Evolutionary conservation across 1,139 yeast genomes (phyloP).

Genomic region (Kodamaea ohmeri): DNA sequence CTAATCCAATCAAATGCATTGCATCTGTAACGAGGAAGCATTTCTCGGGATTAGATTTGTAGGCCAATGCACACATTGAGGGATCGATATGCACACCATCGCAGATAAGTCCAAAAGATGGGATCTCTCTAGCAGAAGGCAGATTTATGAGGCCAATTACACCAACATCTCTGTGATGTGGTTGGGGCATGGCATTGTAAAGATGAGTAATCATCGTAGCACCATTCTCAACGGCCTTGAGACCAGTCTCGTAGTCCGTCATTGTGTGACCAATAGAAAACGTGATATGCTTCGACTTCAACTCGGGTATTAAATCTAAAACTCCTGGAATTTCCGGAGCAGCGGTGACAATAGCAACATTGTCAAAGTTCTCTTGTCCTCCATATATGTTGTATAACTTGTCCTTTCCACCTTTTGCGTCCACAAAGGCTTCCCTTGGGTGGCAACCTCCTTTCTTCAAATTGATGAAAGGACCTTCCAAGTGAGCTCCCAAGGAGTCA

Average conservation of each 20-base stretch:
- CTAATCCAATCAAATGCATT: constrained; percentile 53
- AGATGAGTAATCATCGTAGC: constrained; percentile 63
- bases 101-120: constrained; percentile 57
- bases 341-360: constrained; percentile 55
- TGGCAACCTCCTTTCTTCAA: constrained; percentile 61
- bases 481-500: constrained; percentile 62
- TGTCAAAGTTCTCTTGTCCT: constrained; percentile 36
- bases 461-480: constrained; percentile 63
- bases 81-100: constrained; percentile 68
- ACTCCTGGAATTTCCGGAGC: constrained; percentile 63
- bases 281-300: constrained; percentile 35
- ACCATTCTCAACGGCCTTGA: constrained; percentile 50
- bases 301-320: constrained; percentile 45
- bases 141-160: constrained; percentile 53
- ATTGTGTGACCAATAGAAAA: constrained; percentile 60
- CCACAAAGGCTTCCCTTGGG: constrained; percentile 54
- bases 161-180: constrained; percentile 62
- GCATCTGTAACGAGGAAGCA: constrained; percentile 64
- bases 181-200: constrained; percentile 68
- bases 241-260: constrained; percentile 47
- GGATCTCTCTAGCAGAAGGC: constrained; percentile 33
- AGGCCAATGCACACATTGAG: constrained; percentile 53
- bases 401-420: constrained; percentile 39
- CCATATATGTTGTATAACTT: constrained; percentile 48
- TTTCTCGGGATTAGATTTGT: constrained; percentile 52